Base-by-base conservation (phyloP, 2,329 filamentous ascomycete genomes). In the Aspergillus ochraceus region DNA sequence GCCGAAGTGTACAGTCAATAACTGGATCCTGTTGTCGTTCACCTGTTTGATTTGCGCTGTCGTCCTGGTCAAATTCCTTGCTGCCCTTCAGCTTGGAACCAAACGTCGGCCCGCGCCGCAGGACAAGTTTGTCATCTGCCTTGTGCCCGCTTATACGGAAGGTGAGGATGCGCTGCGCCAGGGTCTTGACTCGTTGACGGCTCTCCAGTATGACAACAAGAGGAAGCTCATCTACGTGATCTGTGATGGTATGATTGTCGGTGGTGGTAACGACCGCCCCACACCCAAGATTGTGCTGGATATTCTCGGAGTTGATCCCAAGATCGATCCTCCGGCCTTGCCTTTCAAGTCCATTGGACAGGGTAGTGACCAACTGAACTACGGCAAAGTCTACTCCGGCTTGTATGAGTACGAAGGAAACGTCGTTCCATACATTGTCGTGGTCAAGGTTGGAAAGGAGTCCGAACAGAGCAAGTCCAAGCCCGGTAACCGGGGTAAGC, bases 101-200 rank as follows among this genome's bases (percentile, higher is more conserved):
- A 97, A 97, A 80, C 87, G 91, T 60, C 88, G 91, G 19, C 95
- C 95, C 2, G 85, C 90, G 6, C 90, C 92, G 42, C 95, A 98
- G 76, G 95, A 99, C 77, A 99, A 98, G 74, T 99, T 99, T 70
- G 93, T 99, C 68, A 98, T 99, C 66, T 98, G 95, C 77, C 92
- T 97, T 76, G 92, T 99, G 32, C 95, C 95, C 10, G 95, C 95
- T 5, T 99, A 99, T 73, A 99, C 95, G 0, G 95, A 99, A 81
- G 95, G 92, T 69, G 95, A 99, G 81, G 95, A 99, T 70, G 94
- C 93, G 4, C 81, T 99, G 9, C 85, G 95, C 57, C 96, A 97
- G 73, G 94, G 92, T 55, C 83, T 99, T 2, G 95, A 99, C 74
- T 98, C 95, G 1, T 84, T 98, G 60, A 97, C 95, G 17, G 92